Base-by-base conservation (phyloP, 495 filamentous ascomycete genomes). In the Rhypophila decipiens region DNA sequence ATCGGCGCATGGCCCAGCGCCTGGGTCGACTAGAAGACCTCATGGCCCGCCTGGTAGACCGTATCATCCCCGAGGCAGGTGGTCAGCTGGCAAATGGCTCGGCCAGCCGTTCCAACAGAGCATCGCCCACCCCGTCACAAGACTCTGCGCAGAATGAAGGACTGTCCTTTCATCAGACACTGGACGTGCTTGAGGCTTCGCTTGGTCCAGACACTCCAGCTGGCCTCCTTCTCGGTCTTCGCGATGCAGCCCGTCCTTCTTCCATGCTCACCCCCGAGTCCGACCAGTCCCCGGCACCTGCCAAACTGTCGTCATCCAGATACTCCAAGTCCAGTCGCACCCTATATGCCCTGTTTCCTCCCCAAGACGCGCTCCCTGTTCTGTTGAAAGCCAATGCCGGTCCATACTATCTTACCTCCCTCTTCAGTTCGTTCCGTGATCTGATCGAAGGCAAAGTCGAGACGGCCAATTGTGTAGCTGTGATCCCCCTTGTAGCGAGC, bases 21-120 rank as follows among this genome's bases (percentile, higher is more conserved):
- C 53, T 78, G 24, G 69, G 57, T 24, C 64, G 70, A 0, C 64
- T 77, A 0, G 75, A 77, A 40, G 56, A 57, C 1, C 55, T 75
- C 17, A 60, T 79, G 39, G 71, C 75, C 49, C 69, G 44, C 41
- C 51, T 74, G 5, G 65, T 73, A 8, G 63, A 69, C 24, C 67
- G 64, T 35, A 63, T 73, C 10, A 49, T 61, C 27, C 56, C 60
- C 8, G 59, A 64, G 15, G 21, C 37, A 1, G 42, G 15, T 22
- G 3, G n/a, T 10, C 17, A 9, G 21, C 12, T 1, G 3, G 2
- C 2, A 5, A 10, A 12, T 31, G 5, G 13, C 24, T 23, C 24
- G 12, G 22, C 43, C 13, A 18, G 31, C 19, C 19, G 9, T 24
- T 22, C 38, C n/a, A 10, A 23, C 18, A 17, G 17, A 18, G 39